A percentile compares a stretch with the other conserved stretches of the same genome.
phyloP scores from a whole-genome alignment of 2,329 filamentous ascomycete species.

The Xylariaceae sp. region DNA sequence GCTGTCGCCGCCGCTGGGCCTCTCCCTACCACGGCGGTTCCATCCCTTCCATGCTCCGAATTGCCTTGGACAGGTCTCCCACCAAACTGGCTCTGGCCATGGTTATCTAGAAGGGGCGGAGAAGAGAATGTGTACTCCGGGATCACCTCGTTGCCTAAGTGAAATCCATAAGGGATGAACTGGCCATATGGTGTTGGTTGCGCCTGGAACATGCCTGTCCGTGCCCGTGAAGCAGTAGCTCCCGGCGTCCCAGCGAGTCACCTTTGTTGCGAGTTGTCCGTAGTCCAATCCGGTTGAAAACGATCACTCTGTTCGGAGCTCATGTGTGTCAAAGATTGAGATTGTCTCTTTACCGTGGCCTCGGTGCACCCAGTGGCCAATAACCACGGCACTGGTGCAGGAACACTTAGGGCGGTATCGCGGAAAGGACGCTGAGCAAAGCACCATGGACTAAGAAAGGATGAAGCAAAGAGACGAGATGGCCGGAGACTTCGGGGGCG shows the following conservation, averaged over 20 bases:
- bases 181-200: conserved; percentile 48
- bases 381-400: neutral
- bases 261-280: conserved; percentile 7
- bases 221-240: conserved; percentile 1
- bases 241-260: conserved; percentile 8
- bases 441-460: conserved; percentile 9
- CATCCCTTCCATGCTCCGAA: conserved; percentile 9
- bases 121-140: conserved; percentile 30
- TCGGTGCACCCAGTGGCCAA: conserved; percentile 9
- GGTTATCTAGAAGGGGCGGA: conserved; percentile 21
- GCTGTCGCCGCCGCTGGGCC: conserved; percentile 19
- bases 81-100: conserved; percentile 21
- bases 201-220: conserved; percentile 50
- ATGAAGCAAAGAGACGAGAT: conserved; percentile 4
- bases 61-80: conserved; percentile 20
- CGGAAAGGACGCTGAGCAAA: conserved; percentile 17
- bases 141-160: conserved; percentile 27
- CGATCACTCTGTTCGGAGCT: conserved; percentile 12
- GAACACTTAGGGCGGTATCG: conserved; percentile 17
- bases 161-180: conserved; percentile 42
- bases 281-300: conserved; percentile 5
- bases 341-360: conserved; percentile 5
- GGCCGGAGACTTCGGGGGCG: conserved; percentile 13
- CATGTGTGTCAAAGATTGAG: conserved; percentile 10
- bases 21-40: conserved; percentile 10